Base-by-base conservation (phyloP, 2,329 filamentous ascomycete genomes). In the Tolypocladium ovalisporum region DNA sequence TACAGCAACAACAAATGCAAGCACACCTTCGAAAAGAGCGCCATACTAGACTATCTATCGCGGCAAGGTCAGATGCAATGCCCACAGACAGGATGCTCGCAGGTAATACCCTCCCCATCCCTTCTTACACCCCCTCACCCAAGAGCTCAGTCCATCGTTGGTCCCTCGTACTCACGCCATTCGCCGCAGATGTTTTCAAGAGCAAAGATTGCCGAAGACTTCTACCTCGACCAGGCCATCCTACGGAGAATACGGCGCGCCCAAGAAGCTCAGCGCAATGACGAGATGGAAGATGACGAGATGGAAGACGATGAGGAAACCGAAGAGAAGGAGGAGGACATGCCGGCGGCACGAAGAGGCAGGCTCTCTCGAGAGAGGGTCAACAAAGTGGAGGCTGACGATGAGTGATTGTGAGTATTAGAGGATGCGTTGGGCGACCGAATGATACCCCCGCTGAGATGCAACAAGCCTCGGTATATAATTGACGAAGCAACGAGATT, bases 21-120 rank as follows among this genome's bases (percentile, higher is more conserved):
- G 57, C 88, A 92, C 68, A 85, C 81, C 0, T 92, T 89, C 66
- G 86, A 92, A 66, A 86, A 82, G 68, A 65, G 68, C 1, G 82
- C 83, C 0, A 85, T 92, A 42, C 58, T 81, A 29, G 79, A 83
- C n/a, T 75, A 75, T 59, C 49, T 85, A 76, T 67, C 77, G 77
- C 56, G 65, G 62, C 59, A 65, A 54, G 55, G 71, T 62, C 57
- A 68, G 54, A 74, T 81, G 1, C 75, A 79, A 56, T 91, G 88
- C 67, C 87, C 87, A 0, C 79, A 84, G 58, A 72, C 79, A 2
- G 87, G 87, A 1, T 91, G 88, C 67, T 73, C 75, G 54, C 73
- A 80, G 73, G 82, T 84, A 71, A n/a, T 7, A 57, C 19, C n/a
- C 10, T 10, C n/a, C 22, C 9, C 13, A 39, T 35, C 37, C 12